Base-by-base conservation (phyloP, 2,329 filamentous ascomycete genomes). In the Aspergillus oerlinghausenensis region DNA sequence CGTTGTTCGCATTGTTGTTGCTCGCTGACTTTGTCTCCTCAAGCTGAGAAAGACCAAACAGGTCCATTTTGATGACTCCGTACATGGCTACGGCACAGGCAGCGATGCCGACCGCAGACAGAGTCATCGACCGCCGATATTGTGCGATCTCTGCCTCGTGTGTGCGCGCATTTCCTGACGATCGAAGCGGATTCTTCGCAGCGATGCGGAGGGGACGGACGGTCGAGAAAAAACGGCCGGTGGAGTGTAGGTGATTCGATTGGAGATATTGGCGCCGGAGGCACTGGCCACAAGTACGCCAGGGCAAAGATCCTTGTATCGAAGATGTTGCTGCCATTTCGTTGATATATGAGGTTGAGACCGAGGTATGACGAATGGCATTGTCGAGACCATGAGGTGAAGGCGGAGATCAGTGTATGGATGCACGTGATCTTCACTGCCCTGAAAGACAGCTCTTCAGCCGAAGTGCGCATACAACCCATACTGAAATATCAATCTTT, bases 31-130 rank as follows among this genome's bases (percentile, higher is more conserved):
- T 47, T n/a, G 55, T 38, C 45, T 59, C 40, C 25, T 67, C 58
- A 5, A 61, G 51, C 42, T 62, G 57, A 11, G 67, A 57, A 28
- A 73, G 59, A 6, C 70, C 73, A 52, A 73, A 74, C 23, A 68
- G n/a, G 47, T 75, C 72, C 32, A 69, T 60, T 54, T 70, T 70
- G 55, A 78, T 73, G 8, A 73, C 67, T 8, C 69, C 74, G 50
- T 75, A 77, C 67, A 78, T 76, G 23, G 71, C 73, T 2, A 69
- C 64, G 8, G 71, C 74, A 54, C 73, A 76, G 4, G 65, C 63
- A 0, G 69, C 68, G 6, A 79, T 76, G 2, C 76, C 77, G 0
- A 62, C 69, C 0, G 66, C 72, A 1, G 73, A 74, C 9, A 71
- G 51, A 1, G 60, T 54, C 43, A 76, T 70, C 11, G 70, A 71